Evolutionary conservation across 768 basidiomycete species (phyloP), one percentile per base, ranked within the genome.

Genomic region (Rhizopogon roseolus): DNA sequence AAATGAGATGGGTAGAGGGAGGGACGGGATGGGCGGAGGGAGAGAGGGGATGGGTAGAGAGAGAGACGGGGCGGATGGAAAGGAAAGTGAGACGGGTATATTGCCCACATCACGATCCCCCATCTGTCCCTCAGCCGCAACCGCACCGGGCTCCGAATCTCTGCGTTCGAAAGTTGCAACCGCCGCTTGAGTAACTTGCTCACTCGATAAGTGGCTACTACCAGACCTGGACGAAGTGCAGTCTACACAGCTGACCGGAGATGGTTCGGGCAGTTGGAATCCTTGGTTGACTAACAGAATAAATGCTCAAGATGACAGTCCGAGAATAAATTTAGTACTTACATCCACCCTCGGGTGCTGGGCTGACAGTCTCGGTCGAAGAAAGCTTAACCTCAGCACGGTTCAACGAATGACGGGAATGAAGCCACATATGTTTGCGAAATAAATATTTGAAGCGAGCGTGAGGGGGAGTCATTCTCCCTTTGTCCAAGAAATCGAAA

Each of bases 1-100:
- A 38, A 17, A 14, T 41, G 29, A 8, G 29, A 29, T 1, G 9
- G 52, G 54, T 60, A 13, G 45, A 69, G 67, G 44, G 73, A 71
- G 40, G 37, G n/a, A 14, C 43, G 19, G 36, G 19, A 28, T 41
- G 45, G 10, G 32, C 54, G 41, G n/a, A 29, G 4, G 27, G 11
- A 34, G 28, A 45, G 11, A 4, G 1, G 9, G 5, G 34, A 36
- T 13, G 13, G 13, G 34, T 36, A 13, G 54, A 69, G 67, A 45
- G 73, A 71, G 40, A 36, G n/a, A 14, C 43, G 19, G 36, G 19
- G 28, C 41, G 45, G 10, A 29, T 56, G 41, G n/a, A 29, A 1
- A 34, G 5, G 40, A 17, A 45, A 36, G 34, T 36, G 34, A 11
- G 34, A 36, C 34, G 13, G 13, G 34, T 10, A 13, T 36, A 3